A percentile compares a stretch with the other conserved stretches of the same genome.
Conservation (phyloP, 169 alveolate genomes). For the Hammondia hammondi region DNA sequence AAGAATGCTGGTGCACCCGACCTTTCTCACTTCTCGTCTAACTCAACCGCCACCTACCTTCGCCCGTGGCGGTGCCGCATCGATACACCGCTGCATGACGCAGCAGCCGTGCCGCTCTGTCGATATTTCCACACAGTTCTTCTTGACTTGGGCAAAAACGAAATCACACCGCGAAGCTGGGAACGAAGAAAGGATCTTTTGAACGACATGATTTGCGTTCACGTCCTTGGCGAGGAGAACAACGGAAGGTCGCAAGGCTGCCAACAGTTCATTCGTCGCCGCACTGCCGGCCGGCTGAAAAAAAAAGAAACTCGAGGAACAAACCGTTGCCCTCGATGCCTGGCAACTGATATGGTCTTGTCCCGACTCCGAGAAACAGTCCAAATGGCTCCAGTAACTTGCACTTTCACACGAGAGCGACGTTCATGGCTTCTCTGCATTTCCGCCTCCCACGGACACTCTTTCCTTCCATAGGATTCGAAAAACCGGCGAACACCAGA, state of each 20-base stretch:
- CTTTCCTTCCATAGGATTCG: too few species aligned
- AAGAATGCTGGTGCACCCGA: not conserved
- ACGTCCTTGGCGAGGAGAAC: constrained; percentile 84
- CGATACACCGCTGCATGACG: constrained; percentile 93
- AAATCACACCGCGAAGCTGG: constrained; percentile 85
- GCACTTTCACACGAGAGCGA: too few species aligned
- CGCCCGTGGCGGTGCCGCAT: constrained; percentile 85
- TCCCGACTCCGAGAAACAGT: too few species aligned
- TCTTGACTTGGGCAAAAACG: constrained; percentile 82
- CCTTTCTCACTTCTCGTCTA: too few species aligned
- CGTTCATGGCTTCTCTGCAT: too few species aligned
- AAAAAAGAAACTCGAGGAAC: not conserved
- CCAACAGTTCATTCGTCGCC: constrained; percentile 44
- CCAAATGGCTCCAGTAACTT: too few species aligned
- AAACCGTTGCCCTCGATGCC: too few species aligned
- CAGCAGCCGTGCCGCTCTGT: constrained; percentile 95
- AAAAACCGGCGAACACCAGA: too few species aligned
- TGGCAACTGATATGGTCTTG: too few species aligned
- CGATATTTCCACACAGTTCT: constrained; percentile 86
- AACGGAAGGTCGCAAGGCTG: constrained; percentile 72
- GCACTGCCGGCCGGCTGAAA: not conserved
- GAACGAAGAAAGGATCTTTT: constrained; percentile 83
- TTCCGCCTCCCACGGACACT: too few species aligned
- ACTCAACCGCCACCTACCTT: constrained; percentile 44
- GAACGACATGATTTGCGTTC: constrained; percentile 94